Percentiles rank a stretch among this genome's conserved stretches.
phyloP scores from a whole-genome alignment of 108 stramenopile genomes.

The Fistulifera pelliculosa region DNA sequence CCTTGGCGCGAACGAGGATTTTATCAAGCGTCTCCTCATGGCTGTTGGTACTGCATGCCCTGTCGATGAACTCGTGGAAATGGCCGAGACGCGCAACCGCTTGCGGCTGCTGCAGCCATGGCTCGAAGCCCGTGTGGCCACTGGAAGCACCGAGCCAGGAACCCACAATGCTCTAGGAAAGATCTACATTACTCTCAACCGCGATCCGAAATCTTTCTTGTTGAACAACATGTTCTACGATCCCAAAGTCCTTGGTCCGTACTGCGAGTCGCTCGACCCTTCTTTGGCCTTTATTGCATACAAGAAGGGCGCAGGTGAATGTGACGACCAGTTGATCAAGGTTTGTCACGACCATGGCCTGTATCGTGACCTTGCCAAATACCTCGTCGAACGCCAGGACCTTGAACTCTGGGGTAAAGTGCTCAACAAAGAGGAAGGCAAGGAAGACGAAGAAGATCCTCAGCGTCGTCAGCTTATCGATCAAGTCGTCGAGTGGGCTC shows the following conservation, averaged over 20 bases:
- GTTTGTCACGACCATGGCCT: slow-evolving; percentile 95
- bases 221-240: slow-evolving; percentile 99
- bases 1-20: slow-evolving; percentile 94
- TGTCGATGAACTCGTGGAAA: slow-evolving; percentile 97
- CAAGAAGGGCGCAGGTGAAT: slow-evolving; percentile 96
- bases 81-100: slow-evolving; percentile 93
- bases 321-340: slow-evolving; percentile 96
- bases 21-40: slow-evolving; percentile 97
- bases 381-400: slow-evolving; percentile 97
- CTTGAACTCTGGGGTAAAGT: slow-evolving; percentile 98
- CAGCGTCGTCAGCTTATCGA: slow-evolving; percentile 95
- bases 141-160: slow-evolving; percentile 97
- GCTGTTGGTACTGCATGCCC: slow-evolving; percentile 97
- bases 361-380: slow-evolving; percentile 97
- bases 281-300: slow-evolving; percentile 98
- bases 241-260: slow-evolving; percentile 96
- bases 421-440: slow-evolving; percentile 71
- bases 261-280: slow-evolving; percentile 99
- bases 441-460: slow-evolving; percentile 52
- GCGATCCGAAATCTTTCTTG: slow-evolving; percentile 96
- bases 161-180: slow-evolving; percentile 99
- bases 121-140: slow-evolving; percentile 99
- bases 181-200: slow-evolving; percentile 99
- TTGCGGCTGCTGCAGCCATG: slow-evolving; percentile 95
- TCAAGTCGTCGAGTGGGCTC: slow-evolving; percentile 99